phyloP scores from a whole-genome alignment of 2,329 filamentous ascomycete species.

The Hypoxylon sp. region DNA sequence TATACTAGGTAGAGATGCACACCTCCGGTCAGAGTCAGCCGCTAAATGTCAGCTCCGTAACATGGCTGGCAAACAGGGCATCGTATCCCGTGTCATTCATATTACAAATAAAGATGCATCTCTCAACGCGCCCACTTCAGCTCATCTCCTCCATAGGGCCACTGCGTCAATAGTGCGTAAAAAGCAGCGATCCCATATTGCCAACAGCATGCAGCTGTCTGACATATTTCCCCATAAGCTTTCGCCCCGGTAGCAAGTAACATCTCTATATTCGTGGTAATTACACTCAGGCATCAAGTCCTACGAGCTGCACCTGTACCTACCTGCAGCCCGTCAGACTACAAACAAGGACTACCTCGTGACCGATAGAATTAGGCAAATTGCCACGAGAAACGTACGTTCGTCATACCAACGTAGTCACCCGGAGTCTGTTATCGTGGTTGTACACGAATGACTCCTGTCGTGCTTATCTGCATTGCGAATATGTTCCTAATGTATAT shows the following conservation, averaged over 20 bases:
- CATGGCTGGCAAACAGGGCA: background rate
- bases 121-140: background rate
- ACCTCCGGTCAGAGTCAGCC: background rate
- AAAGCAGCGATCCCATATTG: background rate
- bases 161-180: conserved; percentile 30
- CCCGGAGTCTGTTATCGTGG: conserved; percentile 16
- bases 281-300: background rate
- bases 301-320: conserved; percentile 11
- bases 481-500: background rate
- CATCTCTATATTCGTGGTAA: background rate
- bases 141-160: conserved; percentile 12
- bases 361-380: background rate
- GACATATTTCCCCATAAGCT: conserved; percentile 6
- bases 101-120: conserved; percentile 13
- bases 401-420: background rate
- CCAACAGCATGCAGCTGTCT: background rate
- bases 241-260: conserved; percentile 13
- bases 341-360: conserved; percentile 17
- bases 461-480: conserved; percentile 8
- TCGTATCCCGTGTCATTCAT: background rate
- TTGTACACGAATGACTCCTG: conserved; percentile 5
- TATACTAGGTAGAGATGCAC: conserved; percentile 17
- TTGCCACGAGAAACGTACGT: background rate
- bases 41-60: background rate
- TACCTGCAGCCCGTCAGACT: background rate